Evolutionary conservation across 73 alveolate species (phyloP).

Genomic region (Paramecium bursaria): DNA sequence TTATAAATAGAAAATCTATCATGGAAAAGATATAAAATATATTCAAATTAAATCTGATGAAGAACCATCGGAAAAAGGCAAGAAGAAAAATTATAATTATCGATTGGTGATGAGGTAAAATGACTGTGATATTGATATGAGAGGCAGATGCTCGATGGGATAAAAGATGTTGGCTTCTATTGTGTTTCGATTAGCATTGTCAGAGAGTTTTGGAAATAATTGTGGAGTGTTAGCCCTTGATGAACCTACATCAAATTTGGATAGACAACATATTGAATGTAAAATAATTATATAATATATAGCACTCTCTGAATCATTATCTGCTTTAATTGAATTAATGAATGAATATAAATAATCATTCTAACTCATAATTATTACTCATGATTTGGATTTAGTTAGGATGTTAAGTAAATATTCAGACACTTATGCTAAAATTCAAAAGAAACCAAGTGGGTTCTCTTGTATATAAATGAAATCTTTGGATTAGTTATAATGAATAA

Average conservation of each 20-base stretch:
- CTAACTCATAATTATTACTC: constrained; percentile 95
- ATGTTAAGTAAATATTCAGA: constrained; percentile 78
- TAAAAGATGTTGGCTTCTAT: constrained; percentile 97
- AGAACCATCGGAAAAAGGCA: constrained; percentile 82
- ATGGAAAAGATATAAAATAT: constrained; percentile 94
- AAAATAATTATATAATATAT: neutral
- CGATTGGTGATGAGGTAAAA: constrained; percentile 81
- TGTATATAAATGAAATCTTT: constrained; percentile 64
- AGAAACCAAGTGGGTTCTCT: constrained; percentile 84
- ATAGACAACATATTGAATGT: constrained; percentile 94
- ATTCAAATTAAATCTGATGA: constrained; percentile 92
- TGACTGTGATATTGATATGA: constrained; percentile 95
- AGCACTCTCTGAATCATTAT: constrained; percentile 91
- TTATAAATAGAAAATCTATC: constrained; percentile 79
- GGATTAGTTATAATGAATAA: constrained; percentile 24
- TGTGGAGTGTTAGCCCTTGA: constrained; percentile 98
- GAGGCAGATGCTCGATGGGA: constrained; percentile 99
- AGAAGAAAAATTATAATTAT: constrained; percentile 88
- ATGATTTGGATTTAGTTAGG: constrained; percentile 90
- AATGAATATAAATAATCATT: constrained; percentile 85
- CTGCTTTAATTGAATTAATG: constrained; percentile 88
- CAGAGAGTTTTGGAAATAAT: constrained; percentile 97
- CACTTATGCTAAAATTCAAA: constrained; percentile 78
- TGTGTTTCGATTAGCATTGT: constrained; percentile 98
- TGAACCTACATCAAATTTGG: constrained; percentile 99